Conservation (phyloP, 2,329 filamentous ascomycete species). For the Bipolaris sorokiniana region DNA sequence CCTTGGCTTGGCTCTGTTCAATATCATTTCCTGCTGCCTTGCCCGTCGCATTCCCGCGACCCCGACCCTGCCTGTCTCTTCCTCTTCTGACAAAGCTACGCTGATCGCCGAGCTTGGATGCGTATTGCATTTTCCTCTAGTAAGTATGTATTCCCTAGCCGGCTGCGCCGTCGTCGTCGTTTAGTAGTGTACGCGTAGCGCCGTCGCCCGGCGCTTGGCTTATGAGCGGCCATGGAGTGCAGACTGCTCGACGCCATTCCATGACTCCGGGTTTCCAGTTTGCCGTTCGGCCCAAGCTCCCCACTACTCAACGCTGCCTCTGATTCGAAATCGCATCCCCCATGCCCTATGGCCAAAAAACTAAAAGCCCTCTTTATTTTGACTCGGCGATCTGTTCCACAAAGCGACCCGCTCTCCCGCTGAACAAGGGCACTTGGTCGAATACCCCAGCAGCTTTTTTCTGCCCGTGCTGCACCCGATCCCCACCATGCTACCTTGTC, state of each 20-base stretch:
- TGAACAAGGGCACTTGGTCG: constrained; percentile 34
- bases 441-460: constrained; percentile 20
- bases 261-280: constrained; percentile 31
- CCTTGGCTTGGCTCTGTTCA: background rate
- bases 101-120: constrained; percentile 33
- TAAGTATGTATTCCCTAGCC: constrained; percentile 12
- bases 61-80: constrained; percentile 16
- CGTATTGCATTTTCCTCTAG: constrained; percentile 30
- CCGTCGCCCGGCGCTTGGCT: constrained; percentile 12
- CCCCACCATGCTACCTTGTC: constrained; percentile 42
- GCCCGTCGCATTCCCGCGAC: constrained; percentile 30
- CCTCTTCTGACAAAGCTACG: constrained; percentile 13
- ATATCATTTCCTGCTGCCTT: constrained; percentile 9
- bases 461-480: constrained; percentile 43
- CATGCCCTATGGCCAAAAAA: constrained; percentile 25
- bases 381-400: constrained; percentile 44
- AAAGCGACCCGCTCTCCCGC: constrained; percentile 42
- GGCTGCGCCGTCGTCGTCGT: constrained; percentile 10
- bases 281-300: constrained; percentile 26
- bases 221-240: constrained; percentile 17
- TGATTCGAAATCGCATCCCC: constrained; percentile 14
- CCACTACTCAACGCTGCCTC: constrained; percentile 21
- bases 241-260: constrained; percentile 23
- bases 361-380: constrained; percentile 19
- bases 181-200: constrained; percentile 19